Base-by-base conservation (phyloP, 225 moss, liverwort and hornwort genomes). In the Sphagnum contortum region DNA sequence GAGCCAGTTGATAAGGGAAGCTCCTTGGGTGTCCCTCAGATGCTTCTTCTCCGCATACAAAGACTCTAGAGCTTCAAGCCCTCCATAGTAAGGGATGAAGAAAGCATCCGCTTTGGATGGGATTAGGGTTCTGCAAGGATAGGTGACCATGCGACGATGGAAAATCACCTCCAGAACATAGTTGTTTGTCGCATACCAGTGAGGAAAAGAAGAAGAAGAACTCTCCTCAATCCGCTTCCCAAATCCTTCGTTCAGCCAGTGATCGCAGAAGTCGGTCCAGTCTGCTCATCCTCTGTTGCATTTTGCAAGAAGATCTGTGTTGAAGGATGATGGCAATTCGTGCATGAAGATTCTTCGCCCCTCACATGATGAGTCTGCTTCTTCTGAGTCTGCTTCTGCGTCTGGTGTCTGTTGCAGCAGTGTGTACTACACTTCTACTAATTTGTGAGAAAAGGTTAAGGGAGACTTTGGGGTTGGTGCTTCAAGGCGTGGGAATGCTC, bases 131-230 rank as follows among this genome's bases (percentile, higher is more conserved):
- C 73, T 57, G 51, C 91, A 91, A 0, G 62, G 46, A 50, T 91
- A 87, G 1, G 64, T 2, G 44, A 76, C 63, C 86, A 93, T 79
- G 0, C 93, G 75, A 44, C 62, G 73, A 66, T 74, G 80, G 48
- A 80, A 93, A 45, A 93, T 93, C n/a, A 90, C 77, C 61, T 93
- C 93, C 57, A 93, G 68, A 83, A 93, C 82, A 63, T 93, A 93
- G 1, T 78, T 78, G n/a, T 93, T 83, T 9, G 93, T 93, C 56
- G 74, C 82, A 57, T 82, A 86, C 90, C 90, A 93, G 44, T 75
- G 9, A 58, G 75, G 61, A 74, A 81, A 0, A 61, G 67, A 45
- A 69, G 14, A 59, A 73, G 65, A 9, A 82, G 60, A 2, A 6
- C 0, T 7, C 59, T 77, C 2, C 14, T 9, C 9, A 9, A 45